Base-by-base conservation (phyloP, 1,284 basidiomycete genomes). In the Irpex sp. region DNA sequence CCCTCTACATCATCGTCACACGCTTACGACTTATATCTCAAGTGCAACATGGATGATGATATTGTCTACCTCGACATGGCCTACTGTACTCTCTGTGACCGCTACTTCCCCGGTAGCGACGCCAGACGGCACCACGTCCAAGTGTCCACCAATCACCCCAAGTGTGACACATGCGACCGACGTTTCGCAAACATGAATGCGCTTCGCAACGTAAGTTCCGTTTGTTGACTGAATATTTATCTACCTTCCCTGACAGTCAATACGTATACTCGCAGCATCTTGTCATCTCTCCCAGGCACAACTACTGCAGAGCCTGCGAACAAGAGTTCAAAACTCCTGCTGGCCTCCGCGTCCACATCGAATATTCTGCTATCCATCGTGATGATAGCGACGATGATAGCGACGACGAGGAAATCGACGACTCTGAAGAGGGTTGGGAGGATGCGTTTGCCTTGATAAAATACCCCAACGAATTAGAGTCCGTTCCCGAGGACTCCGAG, bases 81-180 rank as follows among this genome's bases (percentile, higher is more conserved):
- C 37, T 74, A 74, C 65, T 74, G 73, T 65, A 66, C 71, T 55
- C 59, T 73, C 26, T 74, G 73, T 64, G 73, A 74, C 62, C 62
- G 63, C 51, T 72, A 73, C 64, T 74, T 74, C 62, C 65, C 66
- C 26, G 61, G 63, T 19, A 57, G 67, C 8, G 68, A 67, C 26
- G 67, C 70, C 1, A 69, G 72, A 11, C 64, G 68, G 8, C 56
- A 62, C 51, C 73, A 74, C 54, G 64, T 74, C 9, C 70, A 69
- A 51, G 38, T 58, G 26, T 66, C 72, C 5, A 40, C 49, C n/a
- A 71, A 70, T 58, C 73, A 73, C 58, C 73, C 72, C 3, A 57
- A 61, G 49, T 73, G 71, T 65, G 65, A 69, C 8, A 64, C 65
- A 4, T 74, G 72, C 63, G 55, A 71, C 51, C 57, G 65, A 4